Evolutionary conservation across 352 stramenopile species (phyloP), one percentile per base, ranked within the genome.

Genomic region (Phytopythium vexans): DNA sequence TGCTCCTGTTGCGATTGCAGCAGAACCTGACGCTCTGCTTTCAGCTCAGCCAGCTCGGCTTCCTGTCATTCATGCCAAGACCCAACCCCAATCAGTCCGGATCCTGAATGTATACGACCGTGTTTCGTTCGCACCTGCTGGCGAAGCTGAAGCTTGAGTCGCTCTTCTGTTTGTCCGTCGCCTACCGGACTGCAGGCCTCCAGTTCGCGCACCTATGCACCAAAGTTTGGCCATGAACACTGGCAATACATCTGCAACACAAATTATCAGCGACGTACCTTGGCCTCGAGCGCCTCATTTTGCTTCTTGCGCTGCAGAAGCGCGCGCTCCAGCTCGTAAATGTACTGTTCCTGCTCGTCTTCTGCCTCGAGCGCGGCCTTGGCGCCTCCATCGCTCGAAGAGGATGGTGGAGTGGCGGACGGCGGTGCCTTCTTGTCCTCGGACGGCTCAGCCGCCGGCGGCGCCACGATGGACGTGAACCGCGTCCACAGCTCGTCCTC

Each of bases 261-360:
- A 47, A 0, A 32, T 32, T 2, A 44, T 12, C 49, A 41, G 32
- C 6, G 7, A 36, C 62, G 9, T 40, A 87, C 71, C 53, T 72
- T 68, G 16, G 65, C 55, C 47, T 87, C 72, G 16, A 92, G 52
- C 21, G 64, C 16, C 31, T 89, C 78, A 46, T 86, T 89, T 54
- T 82, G 68, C 54, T 86, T 89, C 62, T 92, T 92, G 51, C 77
- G 69, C 48, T 89, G 81, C 52, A 92, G 52, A 34, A 92, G 55
- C 10, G 78, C 78, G 21, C 81, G 68, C 60, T 92, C 81, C 41
- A 92, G 64, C 49, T 89, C 81, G 49, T 59, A 83, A 37, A 92
- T 92, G 57, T 92, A 92, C 46, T 78, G 78, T 48, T 92, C 81
- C 58, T 92, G 76, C 41, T 88, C 77, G 57, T 89, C 66, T 6